Evolutionary conservation across 106 monocot genomes (phyloP), one percentile per base, ranked within the genome.

Genomic region (Gastrodia elata): DNA sequence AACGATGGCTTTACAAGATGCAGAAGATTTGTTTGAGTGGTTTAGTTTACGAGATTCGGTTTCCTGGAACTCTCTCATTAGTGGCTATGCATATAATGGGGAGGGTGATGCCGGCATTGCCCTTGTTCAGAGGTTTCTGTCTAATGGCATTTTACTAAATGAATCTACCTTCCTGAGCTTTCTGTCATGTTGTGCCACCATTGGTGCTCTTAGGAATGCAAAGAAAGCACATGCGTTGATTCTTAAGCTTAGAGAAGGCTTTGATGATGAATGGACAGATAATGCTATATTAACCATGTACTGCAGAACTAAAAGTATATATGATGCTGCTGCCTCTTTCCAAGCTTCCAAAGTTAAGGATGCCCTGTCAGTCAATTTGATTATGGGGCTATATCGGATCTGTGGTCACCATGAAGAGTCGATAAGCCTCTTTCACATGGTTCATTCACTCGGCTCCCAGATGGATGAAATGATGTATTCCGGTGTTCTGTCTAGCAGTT

Each of bases 11-110:
- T 70, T 84, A 39, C 57, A 68, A 36, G 80, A 77, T 70, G 84
- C 80, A 35, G 76, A 61, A 68, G 8, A 61, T 48, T 74, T 84
- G 48, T 80, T 84, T 74, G 59, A 73, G 22, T 77, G 68, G 61
- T 77, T 42, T 32, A 39, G 18, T 6, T 15, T 58, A 10, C 32
- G 69, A 32, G 84, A 84, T 77, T 73, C 74, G n/a, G 77, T 84
- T 18, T 73, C 84, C 73, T 84, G 84, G 84, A 84, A 84, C 71
- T 80, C 80, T 30, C 72, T 84, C 35, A 68, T 84, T 22, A 74
- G 48, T 74, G 84, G 80, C 27, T 73, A 68, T 70, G 83, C 79
- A 28, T 73, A 72, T 55, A 84, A 76, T 73, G 72, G 58, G 8
- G 68, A 80, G 79, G 83, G 83, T 7, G 75, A 77, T 73, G 64